Evolutionary conservation across 2,329 filamentous ascomycete genomes (phyloP).

Genomic region (Coniella lustricola): DNA sequence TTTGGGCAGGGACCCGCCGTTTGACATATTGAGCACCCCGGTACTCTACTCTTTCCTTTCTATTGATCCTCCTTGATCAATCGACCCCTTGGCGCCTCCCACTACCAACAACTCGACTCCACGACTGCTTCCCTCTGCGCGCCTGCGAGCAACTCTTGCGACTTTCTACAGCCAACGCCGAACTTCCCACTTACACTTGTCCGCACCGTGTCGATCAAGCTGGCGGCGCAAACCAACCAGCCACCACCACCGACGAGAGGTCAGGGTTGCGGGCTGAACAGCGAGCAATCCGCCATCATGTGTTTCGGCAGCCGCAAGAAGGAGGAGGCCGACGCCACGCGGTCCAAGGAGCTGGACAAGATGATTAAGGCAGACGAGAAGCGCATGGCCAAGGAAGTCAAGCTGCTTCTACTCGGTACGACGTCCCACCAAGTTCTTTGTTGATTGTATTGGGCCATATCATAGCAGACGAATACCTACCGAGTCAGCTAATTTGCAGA

Average conservation of each 20-base stretch:
- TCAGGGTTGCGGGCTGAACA: neutral
- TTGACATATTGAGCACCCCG: neutral
- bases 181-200: neutral
- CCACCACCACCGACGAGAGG: neutral
- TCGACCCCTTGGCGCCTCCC: neutral
- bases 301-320: constrained; percentile 56
- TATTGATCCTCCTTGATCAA: neutral
- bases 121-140: no score
- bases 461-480: no score
- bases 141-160: no score
- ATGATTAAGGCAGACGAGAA: constrained; percentile 82
- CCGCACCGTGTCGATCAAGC: neutral
- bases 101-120: neutral
- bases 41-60: neutral
- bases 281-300: constrained; percentile 36
- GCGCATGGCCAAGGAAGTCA: constrained; percentile 78
- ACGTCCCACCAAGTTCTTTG: constrained; percentile 17
- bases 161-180: no score
- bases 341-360: constrained; percentile 76
- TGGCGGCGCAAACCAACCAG: neutral
- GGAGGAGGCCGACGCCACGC: constrained; percentile 42
- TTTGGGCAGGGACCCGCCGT: neutral
- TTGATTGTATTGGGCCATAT: no score
- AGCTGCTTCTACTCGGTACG: constrained; percentile 85
- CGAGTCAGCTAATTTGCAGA: no score